phyloP scores from a whole-genome alignment of 75 land plant species.

The Selaginella tamariscina region DNA sequence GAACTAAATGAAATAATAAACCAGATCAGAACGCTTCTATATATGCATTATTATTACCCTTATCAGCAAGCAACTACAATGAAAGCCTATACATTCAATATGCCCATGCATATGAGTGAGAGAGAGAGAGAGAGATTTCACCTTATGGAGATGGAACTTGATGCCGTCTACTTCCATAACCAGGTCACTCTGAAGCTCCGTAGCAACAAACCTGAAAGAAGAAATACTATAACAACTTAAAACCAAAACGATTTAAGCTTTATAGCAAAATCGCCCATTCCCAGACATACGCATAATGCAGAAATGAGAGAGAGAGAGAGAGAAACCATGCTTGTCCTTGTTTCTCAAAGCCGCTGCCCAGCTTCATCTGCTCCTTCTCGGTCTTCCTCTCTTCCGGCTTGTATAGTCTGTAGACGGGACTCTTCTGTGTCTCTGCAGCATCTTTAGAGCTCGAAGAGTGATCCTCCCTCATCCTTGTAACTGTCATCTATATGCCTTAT shows the following conservation, averaged over 20 bases:
- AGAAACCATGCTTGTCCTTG: slow-evolving; percentile 60
- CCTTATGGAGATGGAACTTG: slow-evolving; percentile 9
- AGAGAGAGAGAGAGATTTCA: not conserved
- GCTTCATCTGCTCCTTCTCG: slow-evolving; percentile 16
- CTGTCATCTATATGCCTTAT: not conserved
- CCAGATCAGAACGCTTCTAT: not conserved
- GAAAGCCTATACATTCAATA: too few relatives aligned
- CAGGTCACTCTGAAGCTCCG: slow-evolving; percentile 12
- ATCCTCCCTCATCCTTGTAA: not conserved
- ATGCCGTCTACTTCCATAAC: not conserved
- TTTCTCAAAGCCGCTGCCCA: slow-evolving; percentile 43
- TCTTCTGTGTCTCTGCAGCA: not conserved
- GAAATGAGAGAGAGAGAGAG: not conserved
- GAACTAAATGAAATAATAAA: slow-evolving; percentile 14
- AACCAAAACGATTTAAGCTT: not conserved
- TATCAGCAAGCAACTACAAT: too few relatives aligned
- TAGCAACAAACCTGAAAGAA: slow-evolving; percentile 7
- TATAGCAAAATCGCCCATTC: not conserved
- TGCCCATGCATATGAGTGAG: too few relatives aligned
- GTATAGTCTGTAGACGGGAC: not conserved
- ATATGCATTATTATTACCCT: not conserved
- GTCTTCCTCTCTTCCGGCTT: not conserved
- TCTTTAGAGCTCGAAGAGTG: not conserved
- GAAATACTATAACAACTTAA: not conserved
- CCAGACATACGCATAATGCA: not conserved